Evolutionary conservation across 2,329 filamentous ascomycete genomes (phyloP).

Genomic region (Beauveria scarabaeidicola): DNA sequence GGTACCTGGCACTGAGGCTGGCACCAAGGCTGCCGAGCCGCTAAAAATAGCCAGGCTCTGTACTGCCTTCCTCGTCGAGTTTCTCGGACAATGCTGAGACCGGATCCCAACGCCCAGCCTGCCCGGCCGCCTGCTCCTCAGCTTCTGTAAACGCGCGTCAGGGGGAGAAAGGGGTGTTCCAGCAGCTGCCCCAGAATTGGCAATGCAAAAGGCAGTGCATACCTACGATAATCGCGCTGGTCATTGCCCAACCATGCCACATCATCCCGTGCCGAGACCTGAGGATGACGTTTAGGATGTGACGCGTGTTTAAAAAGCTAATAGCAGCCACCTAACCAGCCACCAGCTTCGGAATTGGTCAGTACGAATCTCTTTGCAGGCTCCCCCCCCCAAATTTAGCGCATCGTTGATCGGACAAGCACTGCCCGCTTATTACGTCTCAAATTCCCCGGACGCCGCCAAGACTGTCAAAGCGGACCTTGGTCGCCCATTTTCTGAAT

Average conservation of each 20-base stretch:
- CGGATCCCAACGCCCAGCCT: neutral
- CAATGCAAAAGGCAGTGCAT: neutral
- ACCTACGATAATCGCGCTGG: neutral
- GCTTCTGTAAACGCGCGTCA: neutral
- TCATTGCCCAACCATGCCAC: neutral
- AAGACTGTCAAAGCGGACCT: no score
- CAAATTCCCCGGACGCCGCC: no score
- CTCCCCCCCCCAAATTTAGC: no score
- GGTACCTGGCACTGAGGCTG: no score
- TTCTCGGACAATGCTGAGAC: neutral
- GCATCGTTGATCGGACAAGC: neutral
- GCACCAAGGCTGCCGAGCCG: neutral
- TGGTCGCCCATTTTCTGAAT: no score
- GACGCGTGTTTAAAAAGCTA: neutral
- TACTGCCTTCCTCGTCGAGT: neutral
- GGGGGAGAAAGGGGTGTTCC: neutral
- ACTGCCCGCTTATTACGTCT: no score
- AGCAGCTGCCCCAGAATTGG: neutral
- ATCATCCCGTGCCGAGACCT: neutral
- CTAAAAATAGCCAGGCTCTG: conserved; percentile 1
- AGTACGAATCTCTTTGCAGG: no score
- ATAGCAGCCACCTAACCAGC: neutral
- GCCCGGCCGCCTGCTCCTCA: neutral
- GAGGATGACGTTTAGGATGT: neutral
- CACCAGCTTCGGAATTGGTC: neutral